These are phyloP conservation scores for Aspergillus costaricaensis DNA, from an alignment of 2,329 filamentous ascomycete species.

Conservation along the genomic window DNA sequence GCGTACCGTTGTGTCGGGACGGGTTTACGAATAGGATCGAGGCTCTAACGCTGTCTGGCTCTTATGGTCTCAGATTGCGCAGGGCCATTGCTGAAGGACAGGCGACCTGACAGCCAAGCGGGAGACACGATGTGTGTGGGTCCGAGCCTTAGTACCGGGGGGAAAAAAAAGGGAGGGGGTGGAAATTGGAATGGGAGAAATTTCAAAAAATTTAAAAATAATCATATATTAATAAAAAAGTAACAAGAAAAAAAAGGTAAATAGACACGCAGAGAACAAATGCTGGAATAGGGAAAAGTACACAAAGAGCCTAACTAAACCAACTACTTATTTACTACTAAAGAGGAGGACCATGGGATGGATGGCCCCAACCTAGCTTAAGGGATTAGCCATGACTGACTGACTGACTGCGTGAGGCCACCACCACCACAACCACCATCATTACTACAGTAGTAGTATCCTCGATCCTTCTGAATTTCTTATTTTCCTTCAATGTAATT, in stretches of 20 bases:
- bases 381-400: too few relatives aligned
- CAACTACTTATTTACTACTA: too few relatives aligned
- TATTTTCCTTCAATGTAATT: neutral
- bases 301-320: too few relatives aligned
- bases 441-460: too few relatives aligned
- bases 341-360: neutral
- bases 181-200: neutral
- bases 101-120: constrained; percentile 20
- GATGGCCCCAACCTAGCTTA: neutral
- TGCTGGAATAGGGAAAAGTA: too few relatives aligned
- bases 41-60: constrained; percentile 20
- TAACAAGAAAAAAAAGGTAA: neutral
- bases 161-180: neutral
- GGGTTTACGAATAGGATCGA: constrained; percentile 21
- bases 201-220: neutral
- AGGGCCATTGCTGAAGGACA: constrained; percentile 18
- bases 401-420: neutral
- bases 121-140: constrained; percentile 26
- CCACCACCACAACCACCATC: neutral
- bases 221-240: neutral
- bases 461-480: neutral
- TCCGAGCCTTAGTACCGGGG: constrained; percentile 11
- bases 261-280: neutral
- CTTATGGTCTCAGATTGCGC: constrained; percentile 22
- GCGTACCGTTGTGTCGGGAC: constrained; percentile 27